Evolutionary conservation across 2,329 filamentous ascomycete genomes (phyloP).

Genomic region (Coleophoma eucalyptorum): DNA sequence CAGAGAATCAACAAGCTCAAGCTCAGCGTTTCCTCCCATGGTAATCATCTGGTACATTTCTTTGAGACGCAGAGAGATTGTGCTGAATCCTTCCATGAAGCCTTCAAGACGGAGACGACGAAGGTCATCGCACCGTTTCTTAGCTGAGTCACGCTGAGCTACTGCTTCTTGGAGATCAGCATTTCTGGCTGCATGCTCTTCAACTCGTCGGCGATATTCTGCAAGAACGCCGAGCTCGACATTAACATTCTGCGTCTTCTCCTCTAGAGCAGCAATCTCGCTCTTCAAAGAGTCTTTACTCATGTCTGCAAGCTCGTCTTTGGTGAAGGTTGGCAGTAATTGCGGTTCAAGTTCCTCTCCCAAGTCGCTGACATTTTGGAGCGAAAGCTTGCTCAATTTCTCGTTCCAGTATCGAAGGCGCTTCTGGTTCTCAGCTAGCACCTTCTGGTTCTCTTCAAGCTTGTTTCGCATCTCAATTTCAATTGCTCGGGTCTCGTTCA

Average conservation of each 20-base stretch:
- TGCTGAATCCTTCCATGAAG: constrained; percentile 97
- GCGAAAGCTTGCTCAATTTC: constrained; percentile 76
- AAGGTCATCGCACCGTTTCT: constrained; percentile 89
- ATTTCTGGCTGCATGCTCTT: constrained; percentile 78
- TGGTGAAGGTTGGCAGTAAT: constrained; percentile 74
- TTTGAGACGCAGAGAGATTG: constrained; percentile 90
- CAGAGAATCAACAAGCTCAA: constrained; percentile 92
- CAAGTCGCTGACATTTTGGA: constrained; percentile 78
- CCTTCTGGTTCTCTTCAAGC: constrained; percentile 93
- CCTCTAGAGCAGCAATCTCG: constrained; percentile 63
- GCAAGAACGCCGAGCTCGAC: constrained; percentile 87
- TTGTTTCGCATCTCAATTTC: constrained; percentile 99
- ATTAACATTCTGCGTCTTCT: constrained; percentile 77
- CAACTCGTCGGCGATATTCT: constrained; percentile 82
- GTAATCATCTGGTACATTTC: constrained; percentile 99
- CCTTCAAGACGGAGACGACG: constrained; percentile 86
- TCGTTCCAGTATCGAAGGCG: constrained; percentile 83
- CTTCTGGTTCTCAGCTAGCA: constrained; percentile 80
- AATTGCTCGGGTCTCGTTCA: constrained; percentile 82
- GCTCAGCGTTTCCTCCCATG: constrained; percentile 96
- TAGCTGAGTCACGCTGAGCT: constrained; percentile 74
- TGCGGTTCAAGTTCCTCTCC: constrained; percentile 49
- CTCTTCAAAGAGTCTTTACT: constrained; percentile 62
- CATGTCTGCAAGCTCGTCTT: constrained; percentile 64
- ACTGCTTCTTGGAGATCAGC: constrained; percentile 80